A percentile compares a stretch with the other conserved stretches of the same genome.
Conservation (phyloP, 2,329 filamentous ascomycete genomes). For the Neospermospora avenae region DNA sequence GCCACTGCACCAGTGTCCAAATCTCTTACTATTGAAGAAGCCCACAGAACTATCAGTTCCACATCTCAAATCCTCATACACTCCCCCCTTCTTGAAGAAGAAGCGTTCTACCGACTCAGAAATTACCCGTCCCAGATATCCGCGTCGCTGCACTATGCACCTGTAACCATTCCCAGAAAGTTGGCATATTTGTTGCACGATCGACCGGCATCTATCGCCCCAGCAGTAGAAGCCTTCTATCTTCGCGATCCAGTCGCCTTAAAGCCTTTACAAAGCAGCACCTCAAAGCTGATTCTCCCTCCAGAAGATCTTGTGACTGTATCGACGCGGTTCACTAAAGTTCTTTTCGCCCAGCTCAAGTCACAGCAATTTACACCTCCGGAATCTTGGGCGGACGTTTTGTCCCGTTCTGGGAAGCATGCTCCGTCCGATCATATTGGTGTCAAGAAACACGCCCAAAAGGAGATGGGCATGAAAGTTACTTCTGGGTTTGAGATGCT, state of each 20-base stretch:
- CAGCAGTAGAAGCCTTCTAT: slow-evolving; percentile 89
- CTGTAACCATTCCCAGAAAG: slow-evolving; percentile 74
- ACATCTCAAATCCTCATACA: slow-evolving; percentile 60
- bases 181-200: slow-evolving; percentile 76
- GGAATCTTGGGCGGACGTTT: slow-evolving; percentile 45
- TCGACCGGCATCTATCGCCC: slow-evolving; percentile 72
- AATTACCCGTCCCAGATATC: slow-evolving; percentile 78
- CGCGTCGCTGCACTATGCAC: slow-evolving; percentile 71
- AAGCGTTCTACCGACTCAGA: slow-evolving; percentile 84
- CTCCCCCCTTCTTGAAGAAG: slow-evolving; percentile 73
- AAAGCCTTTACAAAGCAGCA: slow-evolving; percentile 59
- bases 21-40: slow-evolving; percentile 60
- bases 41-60: slow-evolving; percentile 56
- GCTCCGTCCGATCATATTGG: slow-evolving; percentile 27
- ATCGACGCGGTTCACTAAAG: slow-evolving; percentile 79
- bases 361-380: slow-evolving; percentile 77
- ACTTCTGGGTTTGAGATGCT: slow-evolving; percentile 91
- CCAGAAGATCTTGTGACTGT: slow-evolving; percentile 76
- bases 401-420: slow-evolving; percentile 33
- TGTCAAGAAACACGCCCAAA: slow-evolving; percentile 24
- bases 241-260: slow-evolving; percentile 77
- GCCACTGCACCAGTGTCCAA: slow-evolving; percentile 38
- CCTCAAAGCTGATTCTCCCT: slow-evolving; percentile 59
- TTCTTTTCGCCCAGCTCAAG: slow-evolving; percentile 85
- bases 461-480: slow-evolving; percentile 85